Evolutionary conservation across 1,284 basidiomycete genomes (phyloP).

Genomic region (Bjerkandera adusta): DNA sequence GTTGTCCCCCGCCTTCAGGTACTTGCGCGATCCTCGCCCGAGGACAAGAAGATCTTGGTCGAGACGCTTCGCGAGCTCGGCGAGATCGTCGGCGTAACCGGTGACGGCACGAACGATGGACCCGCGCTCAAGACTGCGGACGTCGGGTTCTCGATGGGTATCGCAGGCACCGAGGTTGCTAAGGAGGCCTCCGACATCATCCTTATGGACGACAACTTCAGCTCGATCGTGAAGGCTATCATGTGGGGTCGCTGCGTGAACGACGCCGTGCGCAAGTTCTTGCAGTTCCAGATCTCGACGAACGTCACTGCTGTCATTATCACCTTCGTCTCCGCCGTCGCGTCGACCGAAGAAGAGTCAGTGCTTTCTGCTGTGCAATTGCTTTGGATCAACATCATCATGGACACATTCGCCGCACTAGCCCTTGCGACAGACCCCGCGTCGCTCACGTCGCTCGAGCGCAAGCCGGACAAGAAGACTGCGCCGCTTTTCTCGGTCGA

Average conservation of each 20-base stretch:
- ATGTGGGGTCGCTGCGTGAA: constrained; percentile 99
- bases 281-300: constrained; percentile 97
- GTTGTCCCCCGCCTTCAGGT: constrained; percentile 74
- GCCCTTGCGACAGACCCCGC: constrained; percentile 97
- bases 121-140: constrained; percentile 94
- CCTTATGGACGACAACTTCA: constrained; percentile 97
- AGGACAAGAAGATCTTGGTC: constrained; percentile 95
- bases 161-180: constrained; percentile 97
- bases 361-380: constrained; percentile 94
- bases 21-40: constrained; percentile 93
- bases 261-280: constrained; percentile 95
- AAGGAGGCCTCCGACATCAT: constrained; percentile 99
- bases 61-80: constrained; percentile 86
- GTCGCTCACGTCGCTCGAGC: constrained; percentile 74
- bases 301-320: constrained; percentile 96
- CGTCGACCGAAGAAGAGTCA: constrained; percentile 75
- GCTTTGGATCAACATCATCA: constrained; percentile 96
- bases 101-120: constrained; percentile 98
- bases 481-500: constrained; percentile 88
- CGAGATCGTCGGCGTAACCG: constrained; percentile 95
- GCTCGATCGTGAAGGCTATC: constrained; percentile 94
- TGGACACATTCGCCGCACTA: constrained; percentile 98
- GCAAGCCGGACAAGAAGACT: constrained; percentile 87
- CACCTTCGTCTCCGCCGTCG: constrained; percentile 89
- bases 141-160: constrained; percentile 98